Percentiles rank a stretch among this genome's conserved stretches.
Evolutionary conservation across 2,329 filamentous ascomycete species (phyloP).

Genomic region (Volutella citrinella): DNA sequence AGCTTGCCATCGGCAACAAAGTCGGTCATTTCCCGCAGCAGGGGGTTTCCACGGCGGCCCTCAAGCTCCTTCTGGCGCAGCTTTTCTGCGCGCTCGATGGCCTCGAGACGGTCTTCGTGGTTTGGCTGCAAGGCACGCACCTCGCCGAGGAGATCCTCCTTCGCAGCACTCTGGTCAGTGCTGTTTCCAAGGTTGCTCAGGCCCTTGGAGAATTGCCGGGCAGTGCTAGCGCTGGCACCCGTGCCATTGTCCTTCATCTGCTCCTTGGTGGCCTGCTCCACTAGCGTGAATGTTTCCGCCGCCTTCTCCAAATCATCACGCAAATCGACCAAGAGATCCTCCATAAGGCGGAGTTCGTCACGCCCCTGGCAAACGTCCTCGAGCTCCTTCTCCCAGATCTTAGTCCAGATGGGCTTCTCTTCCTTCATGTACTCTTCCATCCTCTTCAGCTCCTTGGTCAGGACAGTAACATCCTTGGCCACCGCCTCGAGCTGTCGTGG

Average conservation of each 20-base stretch:
- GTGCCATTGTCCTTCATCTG: constrained; percentile 76
- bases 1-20: constrained; percentile 90
- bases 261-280: constrained; percentile 97
- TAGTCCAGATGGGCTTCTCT: constrained; percentile 97
- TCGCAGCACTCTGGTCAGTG: constrained; percentile 73
- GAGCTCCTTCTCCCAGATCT: constrained; percentile 98
- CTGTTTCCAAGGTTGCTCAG: constrained; percentile 51
- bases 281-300: constrained; percentile 85
- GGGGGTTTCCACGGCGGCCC: constrained; percentile 67
- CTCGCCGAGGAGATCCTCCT: constrained; percentile 88
- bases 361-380: constrained; percentile 94
- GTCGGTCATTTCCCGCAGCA: constrained; percentile 78
- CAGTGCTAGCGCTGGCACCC: constrained; percentile 46
- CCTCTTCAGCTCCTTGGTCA: constrained; percentile 85
- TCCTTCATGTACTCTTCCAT: constrained; percentile 88
- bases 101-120: constrained; percentile 87
- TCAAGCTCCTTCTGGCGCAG: constrained; percentile 85
- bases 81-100: constrained; percentile 96
- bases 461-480: constrained; percentile 78
- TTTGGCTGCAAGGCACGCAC: constrained; percentile 92
- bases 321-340: constrained; percentile 88
- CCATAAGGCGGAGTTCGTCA: constrained; percentile 92
- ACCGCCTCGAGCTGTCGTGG: constrained; percentile 87
- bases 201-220: constrained; percentile 55
- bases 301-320: constrained; percentile 95